Conservation (phyloP, 148 eudicot species). For the Limonium bicolor region DNA sequence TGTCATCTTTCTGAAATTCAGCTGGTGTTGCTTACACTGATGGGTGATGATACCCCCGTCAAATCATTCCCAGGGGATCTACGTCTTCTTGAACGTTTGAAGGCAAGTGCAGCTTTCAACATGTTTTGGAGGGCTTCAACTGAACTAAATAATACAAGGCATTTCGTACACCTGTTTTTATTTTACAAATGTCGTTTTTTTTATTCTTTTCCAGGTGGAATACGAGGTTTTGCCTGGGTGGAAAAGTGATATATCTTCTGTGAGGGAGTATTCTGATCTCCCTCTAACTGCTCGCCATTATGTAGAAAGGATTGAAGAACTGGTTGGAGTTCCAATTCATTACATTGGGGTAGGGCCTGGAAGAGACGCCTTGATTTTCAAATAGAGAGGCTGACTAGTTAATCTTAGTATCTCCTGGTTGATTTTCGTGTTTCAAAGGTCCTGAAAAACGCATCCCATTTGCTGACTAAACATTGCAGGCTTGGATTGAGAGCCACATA, state of each 20-base stretch:
- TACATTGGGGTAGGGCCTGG: constrained; percentile 93
- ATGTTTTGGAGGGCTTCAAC: too few relatives aligned
- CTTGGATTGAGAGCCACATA: too few relatives aligned
- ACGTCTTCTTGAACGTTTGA: constrained; percentile 51
- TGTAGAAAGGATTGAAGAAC: constrained; percentile 81
- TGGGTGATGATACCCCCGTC: constrained; percentile 46
- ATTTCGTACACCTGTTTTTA: too few relatives aligned
- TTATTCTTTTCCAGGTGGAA: constrained; percentile 38
- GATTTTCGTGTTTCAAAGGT: too few relatives aligned
- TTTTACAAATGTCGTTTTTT: neutral
- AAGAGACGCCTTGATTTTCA: constrained; percentile 89
- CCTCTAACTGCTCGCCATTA: constrained; percentile 59
- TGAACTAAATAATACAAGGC: too few relatives aligned
- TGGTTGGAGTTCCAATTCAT: constrained; percentile 70
- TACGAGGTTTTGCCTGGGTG: constrained; percentile 88
- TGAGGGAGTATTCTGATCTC: constrained; percentile 58
- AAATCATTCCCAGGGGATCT: constrained; percentile 80
- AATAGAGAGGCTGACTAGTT: too few relatives aligned
- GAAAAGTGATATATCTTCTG: constrained; percentile 64
- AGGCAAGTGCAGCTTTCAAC: constrained; percentile 29
- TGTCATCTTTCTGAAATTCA: constrained; percentile 78
- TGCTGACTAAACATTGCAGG: too few relatives aligned
- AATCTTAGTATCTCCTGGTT: too few relatives aligned
- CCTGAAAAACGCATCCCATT: too few relatives aligned
- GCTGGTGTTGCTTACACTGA: constrained; percentile 61